phyloP scores from a whole-genome alignment of 139 green algal species.

The Closterium sp. region DNA sequence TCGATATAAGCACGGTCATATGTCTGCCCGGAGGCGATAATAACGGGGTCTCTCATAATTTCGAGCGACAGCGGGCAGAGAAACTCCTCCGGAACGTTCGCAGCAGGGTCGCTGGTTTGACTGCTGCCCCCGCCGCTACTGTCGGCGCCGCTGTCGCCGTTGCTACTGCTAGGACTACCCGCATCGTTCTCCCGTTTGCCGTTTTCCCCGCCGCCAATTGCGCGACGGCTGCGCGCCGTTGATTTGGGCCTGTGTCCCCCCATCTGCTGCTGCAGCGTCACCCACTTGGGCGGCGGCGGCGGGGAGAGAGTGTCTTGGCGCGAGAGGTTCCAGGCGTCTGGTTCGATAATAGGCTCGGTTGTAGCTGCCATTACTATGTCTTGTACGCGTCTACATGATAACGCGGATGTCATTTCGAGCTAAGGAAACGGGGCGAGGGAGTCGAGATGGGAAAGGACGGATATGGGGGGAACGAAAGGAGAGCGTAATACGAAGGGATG shows the following conservation, averaged over 20 bases:
- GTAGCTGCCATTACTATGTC: background rate
- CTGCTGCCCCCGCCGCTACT: background rate
- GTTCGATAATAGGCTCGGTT: background rate
- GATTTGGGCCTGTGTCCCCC: background rate
- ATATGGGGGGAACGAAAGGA: background rate
- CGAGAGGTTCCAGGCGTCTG: background rate
- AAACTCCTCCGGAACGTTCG: slow-evolving; percentile 6
- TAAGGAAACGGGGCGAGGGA: background rate
- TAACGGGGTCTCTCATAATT: background rate
- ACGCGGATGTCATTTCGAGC: background rate
- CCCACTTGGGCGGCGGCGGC: background rate
- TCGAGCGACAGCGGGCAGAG: background rate
- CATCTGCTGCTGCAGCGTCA: background rate
- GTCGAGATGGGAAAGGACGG: background rate
- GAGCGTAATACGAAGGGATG: background rate
- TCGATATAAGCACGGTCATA: background rate
- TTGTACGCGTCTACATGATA: background rate
- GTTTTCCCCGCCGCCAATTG: background rate
- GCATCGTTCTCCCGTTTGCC: background rate
- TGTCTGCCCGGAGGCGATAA: background rate
- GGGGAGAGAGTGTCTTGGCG: background rate
- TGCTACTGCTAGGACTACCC: background rate
- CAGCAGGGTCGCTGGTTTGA: background rate
- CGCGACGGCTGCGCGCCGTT: background rate
- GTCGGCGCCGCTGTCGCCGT: background rate